Percentiles rank a stretch among this genome's conserved stretches.
Evolutionary conservation across 176 grass and related monocot species (phyloP).

Genomic region (Hyparrhenia diplandra): DNA sequence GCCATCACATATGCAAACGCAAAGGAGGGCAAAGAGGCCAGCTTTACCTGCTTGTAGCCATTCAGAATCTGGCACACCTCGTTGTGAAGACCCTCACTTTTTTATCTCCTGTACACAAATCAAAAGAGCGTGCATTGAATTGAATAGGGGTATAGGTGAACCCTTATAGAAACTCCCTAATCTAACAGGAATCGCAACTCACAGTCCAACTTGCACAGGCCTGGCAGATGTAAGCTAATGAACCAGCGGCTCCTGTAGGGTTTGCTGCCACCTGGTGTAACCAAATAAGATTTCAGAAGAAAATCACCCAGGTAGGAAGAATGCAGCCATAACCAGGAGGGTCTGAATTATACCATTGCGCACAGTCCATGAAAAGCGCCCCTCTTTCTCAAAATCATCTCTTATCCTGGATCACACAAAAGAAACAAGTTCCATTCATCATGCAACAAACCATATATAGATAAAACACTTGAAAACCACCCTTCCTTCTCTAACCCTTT

Average conservation of each 20-base stretch:
- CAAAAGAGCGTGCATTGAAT: background rate
- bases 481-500: background rate
- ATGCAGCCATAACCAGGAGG: background rate
- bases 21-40: background rate
- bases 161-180: background rate
- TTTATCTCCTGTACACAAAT: slow-evolving; percentile 74
- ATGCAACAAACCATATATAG: background rate
- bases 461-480: background rate
- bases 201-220: slow-evolving; percentile 94
- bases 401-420: slow-evolving; percentile 64
- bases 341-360: slow-evolving; percentile 55
- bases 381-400: slow-evolving; percentile 99
- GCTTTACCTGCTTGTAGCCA: slow-evolving; percentile 90
- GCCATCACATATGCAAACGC: background rate
- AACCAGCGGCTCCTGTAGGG: slow-evolving; percentile 60
- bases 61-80: slow-evolving; percentile 89
- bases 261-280: slow-evolving; percentile 66
- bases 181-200: slow-evolving; percentile 20
- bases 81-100: slow-evolving; percentile 70
- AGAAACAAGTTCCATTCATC: slow-evolving; percentile 3
- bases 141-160: background rate
- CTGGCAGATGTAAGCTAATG: slow-evolving; percentile 67
- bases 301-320: background rate
- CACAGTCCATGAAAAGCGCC: slow-evolving; percentile 91
- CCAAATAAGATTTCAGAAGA: slow-evolving; percentile 8